Conservation (phyloP, 306 rosid genomes). For the Malus sieversii region DNA sequence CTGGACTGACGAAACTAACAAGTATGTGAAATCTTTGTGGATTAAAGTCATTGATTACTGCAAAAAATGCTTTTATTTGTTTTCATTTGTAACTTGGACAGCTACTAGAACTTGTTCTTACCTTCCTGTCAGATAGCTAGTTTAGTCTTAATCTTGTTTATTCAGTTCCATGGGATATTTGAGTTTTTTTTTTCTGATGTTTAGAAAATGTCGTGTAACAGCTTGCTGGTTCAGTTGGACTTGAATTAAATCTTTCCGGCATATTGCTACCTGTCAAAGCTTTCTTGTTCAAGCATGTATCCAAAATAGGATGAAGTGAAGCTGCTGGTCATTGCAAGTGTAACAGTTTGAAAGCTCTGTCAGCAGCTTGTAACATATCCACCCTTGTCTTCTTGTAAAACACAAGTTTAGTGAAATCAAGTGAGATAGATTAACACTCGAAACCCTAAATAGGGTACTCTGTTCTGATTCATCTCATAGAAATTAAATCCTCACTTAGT, state of each 20-base stretch:
- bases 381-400: not conserved
- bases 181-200: not conserved
- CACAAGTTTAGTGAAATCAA: not conserved
- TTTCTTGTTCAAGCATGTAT: not conserved
- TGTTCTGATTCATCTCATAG: not conserved
- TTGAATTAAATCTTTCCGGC: not conserved
- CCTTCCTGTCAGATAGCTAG: not conserved
- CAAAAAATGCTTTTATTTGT: not conserved
- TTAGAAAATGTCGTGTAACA: conserved; percentile 1
- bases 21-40: not conserved
- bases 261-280: not conserved
- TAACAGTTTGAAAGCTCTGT: not conserved
- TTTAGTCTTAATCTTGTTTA: not conserved
- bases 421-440: not conserved
- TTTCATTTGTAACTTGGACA: not conserved
- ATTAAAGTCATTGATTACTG: not conserved
- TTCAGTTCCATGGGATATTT: not conserved
- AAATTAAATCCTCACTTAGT: not conserved
- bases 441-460: not conserved
- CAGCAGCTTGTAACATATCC: not conserved
- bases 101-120: too few species aligned
- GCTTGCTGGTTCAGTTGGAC: conserved; percentile 26
- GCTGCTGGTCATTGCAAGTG: not conserved
- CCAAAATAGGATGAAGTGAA: not conserved
- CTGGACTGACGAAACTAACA: conserved; percentile 23